phyloP scores from a whole-genome alignment of 176 grass and related monocot genomes.

The Phyllostachys edulis region DNA sequence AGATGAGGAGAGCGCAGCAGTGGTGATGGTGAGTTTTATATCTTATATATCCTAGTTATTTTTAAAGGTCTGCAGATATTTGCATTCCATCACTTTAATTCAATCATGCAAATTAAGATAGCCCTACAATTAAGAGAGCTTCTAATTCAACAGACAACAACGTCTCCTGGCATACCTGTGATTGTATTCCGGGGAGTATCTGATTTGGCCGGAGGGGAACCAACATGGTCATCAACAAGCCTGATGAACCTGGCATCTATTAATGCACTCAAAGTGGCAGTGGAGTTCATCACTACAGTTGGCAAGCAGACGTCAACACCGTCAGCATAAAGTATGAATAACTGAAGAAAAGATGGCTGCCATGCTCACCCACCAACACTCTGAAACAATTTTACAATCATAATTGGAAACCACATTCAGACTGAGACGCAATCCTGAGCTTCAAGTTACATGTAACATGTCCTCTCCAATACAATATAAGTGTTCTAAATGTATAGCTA shows the following conservation, averaged over 20 bases:
- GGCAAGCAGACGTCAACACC: conserved; percentile 40
- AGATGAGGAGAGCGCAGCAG: conserved; percentile 80
- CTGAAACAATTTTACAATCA: not conserved
- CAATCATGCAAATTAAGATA: not conserved
- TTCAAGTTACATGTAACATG: not conserved
- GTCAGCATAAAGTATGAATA: conserved; percentile 25
- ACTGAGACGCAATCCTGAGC: not conserved
- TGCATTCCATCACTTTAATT: not conserved
- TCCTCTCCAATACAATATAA: not conserved
- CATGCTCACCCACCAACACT: not conserved
- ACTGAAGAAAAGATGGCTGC: conserved; percentile 9
- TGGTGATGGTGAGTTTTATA: conserved; percentile 68
- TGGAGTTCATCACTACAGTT: conserved; percentile 61
- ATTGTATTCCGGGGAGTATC: conserved; percentile 88
- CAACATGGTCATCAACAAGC: conserved; percentile 67
- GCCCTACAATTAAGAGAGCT: not conserved
- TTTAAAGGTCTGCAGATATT: conserved; percentile 3
- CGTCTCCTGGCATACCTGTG: conserved; percentile 59
- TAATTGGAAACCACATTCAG: not conserved
- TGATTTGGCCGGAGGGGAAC: conserved; percentile 77
- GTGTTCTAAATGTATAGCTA: not conserved
- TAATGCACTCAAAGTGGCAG: conserved; percentile 74
- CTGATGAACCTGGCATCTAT: conserved; percentile 72
- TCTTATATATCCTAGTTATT: not conserved
- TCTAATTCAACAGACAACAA: conserved; percentile 52